Base-by-base conservation (phyloP, 2,329 filamentous ascomycete genomes). In the Aspergillus hortae region DNA sequence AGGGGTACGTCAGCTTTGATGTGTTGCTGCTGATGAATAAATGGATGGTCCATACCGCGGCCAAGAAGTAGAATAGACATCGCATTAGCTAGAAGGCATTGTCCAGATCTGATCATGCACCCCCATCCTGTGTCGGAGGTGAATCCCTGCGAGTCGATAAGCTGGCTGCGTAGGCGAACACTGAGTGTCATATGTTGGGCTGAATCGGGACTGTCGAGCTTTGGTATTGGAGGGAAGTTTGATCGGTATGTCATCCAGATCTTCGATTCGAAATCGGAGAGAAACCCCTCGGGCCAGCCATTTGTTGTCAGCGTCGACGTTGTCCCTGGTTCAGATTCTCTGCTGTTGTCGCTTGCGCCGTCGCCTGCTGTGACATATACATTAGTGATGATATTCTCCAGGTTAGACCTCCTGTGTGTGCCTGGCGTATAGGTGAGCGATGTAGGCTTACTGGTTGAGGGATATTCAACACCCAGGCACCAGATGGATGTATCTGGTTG, bases 191-290 rank as follows among this genome's bases (percentile, higher is more conserved):
- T 83, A 6, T 84, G 78, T 4, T 86, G 79, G 1, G 78, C 68
- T 12, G 90, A 88, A 63, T 85, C 85, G 0, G 88, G 85, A 59
- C 92, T 88, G 49, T 81, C 79, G 4, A 89, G 92, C 68, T 86
- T 89, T 15, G 89, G 81, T 66, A 99, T 99, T 0, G 85, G 79
- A 9, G 85, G 77, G 67, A 99, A 99, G 60, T 88, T 88, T 23
- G 87, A 94, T 47, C 94, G 85, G 67, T 99, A 99, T 9, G 92
- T 97, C 81, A 99, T 89, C 92, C 94, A 97, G 69, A 96, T 84
- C 55, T 85, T 84, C 4, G 92, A 92, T 68, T 96, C 91, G 64
- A 97, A 95, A 70, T 99, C 94, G 54, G 91, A 88, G 32, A 97
- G 76, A 64, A 99, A 99, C 4, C 83, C 80, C 9, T 81, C 75